A percentile compares a stretch with the other conserved stretches of the same genome.
Evolutionary conservation across 2,329 filamentous ascomycete species (phyloP).

Genomic region (Monosporascus sp.): DNA sequence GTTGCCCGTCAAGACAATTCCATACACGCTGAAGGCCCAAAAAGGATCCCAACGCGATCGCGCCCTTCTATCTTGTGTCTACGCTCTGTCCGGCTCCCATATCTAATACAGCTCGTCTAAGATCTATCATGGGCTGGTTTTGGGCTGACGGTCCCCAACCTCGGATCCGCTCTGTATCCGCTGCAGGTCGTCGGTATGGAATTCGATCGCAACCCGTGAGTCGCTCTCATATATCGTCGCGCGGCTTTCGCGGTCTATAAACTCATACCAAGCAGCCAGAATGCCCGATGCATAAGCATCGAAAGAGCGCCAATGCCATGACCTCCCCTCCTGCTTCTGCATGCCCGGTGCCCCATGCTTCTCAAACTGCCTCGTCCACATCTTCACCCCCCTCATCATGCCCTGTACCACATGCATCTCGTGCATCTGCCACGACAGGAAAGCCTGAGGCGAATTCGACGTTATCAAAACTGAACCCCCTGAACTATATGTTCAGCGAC

Average conservation of each 20-base stretch:
- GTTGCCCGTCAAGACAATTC: too few relatives aligned
- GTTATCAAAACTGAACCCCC: constrained; percentile 55
- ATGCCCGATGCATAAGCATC: constrained; percentile 53
- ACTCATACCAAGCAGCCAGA: constrained; percentile 34
- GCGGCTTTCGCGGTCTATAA: constrained; percentile 6
- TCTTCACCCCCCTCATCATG: constrained; percentile 33
- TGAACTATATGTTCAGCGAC: constrained; percentile 94
- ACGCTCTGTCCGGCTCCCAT: too few relatives aligned
- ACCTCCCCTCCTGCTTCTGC: constrained; percentile 21
- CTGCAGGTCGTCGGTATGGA: constrained; percentile 10
- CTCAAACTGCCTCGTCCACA: constrained; percentile 7
- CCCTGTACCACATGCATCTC: constrained; percentile 40
- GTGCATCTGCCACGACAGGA: constrained; percentile 19
- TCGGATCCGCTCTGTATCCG: constrained; percentile 8
- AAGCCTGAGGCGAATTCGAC: constrained; percentile 37
- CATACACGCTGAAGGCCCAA: too few relatives aligned
- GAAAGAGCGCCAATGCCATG: constrained; percentile 44
- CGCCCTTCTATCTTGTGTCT: too few relatives aligned
- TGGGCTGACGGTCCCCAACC: constrained; percentile 49
- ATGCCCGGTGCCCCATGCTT: constrained; percentile 27
- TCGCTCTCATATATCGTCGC: not conserved
- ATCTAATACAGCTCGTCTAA: too few relatives aligned
- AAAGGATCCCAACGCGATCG: too few relatives aligned
- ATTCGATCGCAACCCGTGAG: constrained; percentile 37
- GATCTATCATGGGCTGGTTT: constrained; percentile 55